These are phyloP conservation scores for Coemansia biformis DNA, from an alignment of 192 early-diverging fungal species.

Conservation along the genomic window DNA sequence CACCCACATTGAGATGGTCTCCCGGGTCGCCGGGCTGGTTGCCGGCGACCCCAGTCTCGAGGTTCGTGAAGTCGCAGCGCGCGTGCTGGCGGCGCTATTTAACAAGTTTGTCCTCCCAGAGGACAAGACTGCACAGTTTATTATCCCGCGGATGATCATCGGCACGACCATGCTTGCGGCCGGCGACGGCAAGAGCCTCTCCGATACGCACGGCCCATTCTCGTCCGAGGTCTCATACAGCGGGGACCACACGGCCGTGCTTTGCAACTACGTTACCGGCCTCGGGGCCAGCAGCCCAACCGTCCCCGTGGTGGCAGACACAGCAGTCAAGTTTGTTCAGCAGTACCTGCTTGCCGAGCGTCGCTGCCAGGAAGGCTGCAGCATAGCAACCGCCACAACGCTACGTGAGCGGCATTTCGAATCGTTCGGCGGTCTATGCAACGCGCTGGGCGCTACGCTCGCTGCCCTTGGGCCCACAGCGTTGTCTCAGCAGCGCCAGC, in stretches of 20 bases:
- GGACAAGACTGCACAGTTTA: constrained; percentile 25
- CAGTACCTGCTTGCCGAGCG: not conserved
- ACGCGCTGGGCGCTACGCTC: constrained; percentile 1
- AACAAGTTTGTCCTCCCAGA: constrained; percentile 19
- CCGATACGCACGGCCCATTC: constrained; percentile 40
- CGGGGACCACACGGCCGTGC: constrained; percentile 34
- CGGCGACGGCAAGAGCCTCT: constrained; percentile 30
- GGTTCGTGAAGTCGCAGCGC: constrained; percentile 21
- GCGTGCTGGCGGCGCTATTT: constrained; percentile 25
- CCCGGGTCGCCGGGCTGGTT: constrained; percentile 3
- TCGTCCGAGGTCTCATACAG: constrained; percentile 20
- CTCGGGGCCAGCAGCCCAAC: constrained; percentile 20
- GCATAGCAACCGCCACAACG: not conserved
- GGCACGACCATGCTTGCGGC: constrained; percentile 46
- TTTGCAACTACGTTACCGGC: constrained; percentile 31
- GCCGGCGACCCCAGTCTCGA: not conserved
- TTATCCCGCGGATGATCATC: constrained; percentile 36
- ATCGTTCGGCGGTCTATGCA: constrained; percentile 14
- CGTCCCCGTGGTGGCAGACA: constrained; percentile 10
- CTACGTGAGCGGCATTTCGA: not conserved
- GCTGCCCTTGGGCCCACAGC: not conserved
- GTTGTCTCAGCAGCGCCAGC: not conserved
- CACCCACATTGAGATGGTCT: constrained; percentile 18
- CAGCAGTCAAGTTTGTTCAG: constrained; percentile 10
- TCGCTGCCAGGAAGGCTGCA: not conserved